phyloP scores from a whole-genome alignment of 805 yeast genomes.

The Kuraishia capsulata region DNA sequence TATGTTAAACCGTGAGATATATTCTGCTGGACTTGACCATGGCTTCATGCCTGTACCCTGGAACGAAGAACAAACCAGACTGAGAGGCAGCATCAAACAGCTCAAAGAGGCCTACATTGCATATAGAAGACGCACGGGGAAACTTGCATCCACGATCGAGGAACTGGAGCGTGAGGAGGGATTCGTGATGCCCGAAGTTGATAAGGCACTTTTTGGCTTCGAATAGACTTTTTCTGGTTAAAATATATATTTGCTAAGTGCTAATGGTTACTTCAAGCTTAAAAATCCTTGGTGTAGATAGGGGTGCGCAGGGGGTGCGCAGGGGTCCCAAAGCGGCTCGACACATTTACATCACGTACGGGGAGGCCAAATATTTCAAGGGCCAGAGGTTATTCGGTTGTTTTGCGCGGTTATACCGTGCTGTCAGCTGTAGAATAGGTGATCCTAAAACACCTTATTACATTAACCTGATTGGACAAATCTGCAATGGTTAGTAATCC shows the following conservation, averaged over 20 bases:
- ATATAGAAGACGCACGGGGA: constrained; percentile 28
- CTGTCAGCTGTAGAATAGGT: no score
- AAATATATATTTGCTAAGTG: no score
- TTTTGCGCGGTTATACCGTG: no score
- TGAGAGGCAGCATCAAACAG: constrained; percentile 32
- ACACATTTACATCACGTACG: no score
- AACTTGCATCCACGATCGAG: constrained; percentile 24
- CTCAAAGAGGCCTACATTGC: constrained; percentile 36
- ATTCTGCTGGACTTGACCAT: constrained; percentile 21
- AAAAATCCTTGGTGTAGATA: background rate
- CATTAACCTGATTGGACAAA: no score
- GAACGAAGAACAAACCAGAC: constrained; percentile 34
- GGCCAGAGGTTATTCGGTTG: no score
- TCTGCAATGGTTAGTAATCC: no score
- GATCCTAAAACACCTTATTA: no score
- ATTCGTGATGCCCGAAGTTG: constrained; percentile 20
- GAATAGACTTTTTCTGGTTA: background rate
- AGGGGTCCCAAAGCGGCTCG: no score
- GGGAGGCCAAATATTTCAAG: no score
- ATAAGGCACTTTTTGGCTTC: constrained; percentile 4
- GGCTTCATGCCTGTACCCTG: constrained; percentile 46
- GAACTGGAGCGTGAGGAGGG: constrained; percentile 29
- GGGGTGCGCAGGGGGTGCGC: no score
- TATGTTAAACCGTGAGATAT: constrained; percentile 25
- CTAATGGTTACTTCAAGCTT: no score